Evolutionary conservation across 164 flowering plant genomes (phyloP).

Genomic region (Liriodendron chinense): DNA sequence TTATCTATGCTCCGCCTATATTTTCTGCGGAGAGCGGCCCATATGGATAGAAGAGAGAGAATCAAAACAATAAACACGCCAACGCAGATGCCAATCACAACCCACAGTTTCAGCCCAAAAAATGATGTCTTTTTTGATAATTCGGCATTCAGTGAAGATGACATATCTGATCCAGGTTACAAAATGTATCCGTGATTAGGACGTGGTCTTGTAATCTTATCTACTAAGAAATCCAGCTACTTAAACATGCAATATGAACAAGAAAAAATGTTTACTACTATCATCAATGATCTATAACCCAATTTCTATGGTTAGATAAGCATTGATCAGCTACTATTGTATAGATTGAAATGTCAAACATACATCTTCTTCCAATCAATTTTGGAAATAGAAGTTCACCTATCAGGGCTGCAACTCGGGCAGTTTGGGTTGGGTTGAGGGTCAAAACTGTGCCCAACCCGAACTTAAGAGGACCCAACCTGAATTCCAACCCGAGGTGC

Average conservation of each 20-base stretch:
- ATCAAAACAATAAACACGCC: slow-evolving; percentile 62
- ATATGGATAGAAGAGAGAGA: slow-evolving; percentile 57
- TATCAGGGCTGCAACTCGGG: no score
- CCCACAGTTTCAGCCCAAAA: slow-evolving; percentile 71
- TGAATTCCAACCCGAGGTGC: no score
- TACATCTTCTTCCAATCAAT: no score
- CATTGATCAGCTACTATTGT: not conserved
- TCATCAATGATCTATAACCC: not conserved
- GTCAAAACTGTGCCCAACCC: no score
- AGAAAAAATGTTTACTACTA: not conserved
- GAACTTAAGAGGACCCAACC: no score
- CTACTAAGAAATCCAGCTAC: not conserved
- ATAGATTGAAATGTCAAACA: not conserved
- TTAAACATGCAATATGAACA: not conserved
- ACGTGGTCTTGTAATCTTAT: not conserved
- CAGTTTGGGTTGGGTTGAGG: no score
- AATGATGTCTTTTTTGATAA: slow-evolving; percentile 48
- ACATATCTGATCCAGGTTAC: slow-evolving; percentile 33
- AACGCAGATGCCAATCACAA: slow-evolving; percentile 61
- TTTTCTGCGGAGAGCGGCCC: slow-evolving; percentile 56
- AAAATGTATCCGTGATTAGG: not conserved
- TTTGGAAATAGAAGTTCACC: no score
- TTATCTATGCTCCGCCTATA: slow-evolving; percentile 46
- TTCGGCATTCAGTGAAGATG: slow-evolving; percentile 48
- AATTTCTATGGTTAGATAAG: not conserved